Evolutionary conservation across 768 basidiomycete species (phyloP), one percentile per base, ranked within the genome.

Genomic region (Podaxis sp.): DNA sequence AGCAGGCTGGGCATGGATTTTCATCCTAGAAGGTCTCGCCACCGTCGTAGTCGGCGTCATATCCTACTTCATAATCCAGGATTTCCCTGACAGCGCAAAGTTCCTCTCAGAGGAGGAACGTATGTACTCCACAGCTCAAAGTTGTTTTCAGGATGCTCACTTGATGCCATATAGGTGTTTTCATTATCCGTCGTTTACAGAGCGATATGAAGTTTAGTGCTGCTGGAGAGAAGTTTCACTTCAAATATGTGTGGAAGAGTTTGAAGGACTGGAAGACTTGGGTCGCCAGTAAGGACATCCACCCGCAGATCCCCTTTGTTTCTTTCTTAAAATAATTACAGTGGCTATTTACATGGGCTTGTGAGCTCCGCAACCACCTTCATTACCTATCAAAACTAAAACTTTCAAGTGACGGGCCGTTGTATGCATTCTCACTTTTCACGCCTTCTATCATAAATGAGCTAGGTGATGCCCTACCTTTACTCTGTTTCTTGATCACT

Each of bases 291-390:
- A 69, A 66, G 85, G 74, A 63, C 15, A 3, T 49, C 24, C 46
- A 13, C 1, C 44, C 49, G 39, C 28, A 56, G 49, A 62, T 33
- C 12, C 19, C 9, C 5, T 30, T 4, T 55, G 17, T 51, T 15
- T 3, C 36, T 11, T 19, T 2, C 4, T 49, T 30, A 53, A 52
- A 58, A 52, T 7, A 24, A 61, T 54, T 38, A 58, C 52, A 88
- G 88, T 88, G 87, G 82, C 85, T 7, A 84, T 89, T 22, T 87
- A 85, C 68, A 86, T 87, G 84, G 88, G 88, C 57, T 87, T 86
- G 84, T 89, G 70, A 66, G 80, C 72, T 15, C 57, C 38, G 52
- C 44, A 22, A n/a, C 24, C 55, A 56, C 24, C 60, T 52, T 26
- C 44, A 3, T 57, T 5, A 4, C 38, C 59, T 52, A 63, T 52